Evolutionary conservation across 129 eudicot genomes (phyloP).

Genomic region (Artemisia tridentata): DNA sequence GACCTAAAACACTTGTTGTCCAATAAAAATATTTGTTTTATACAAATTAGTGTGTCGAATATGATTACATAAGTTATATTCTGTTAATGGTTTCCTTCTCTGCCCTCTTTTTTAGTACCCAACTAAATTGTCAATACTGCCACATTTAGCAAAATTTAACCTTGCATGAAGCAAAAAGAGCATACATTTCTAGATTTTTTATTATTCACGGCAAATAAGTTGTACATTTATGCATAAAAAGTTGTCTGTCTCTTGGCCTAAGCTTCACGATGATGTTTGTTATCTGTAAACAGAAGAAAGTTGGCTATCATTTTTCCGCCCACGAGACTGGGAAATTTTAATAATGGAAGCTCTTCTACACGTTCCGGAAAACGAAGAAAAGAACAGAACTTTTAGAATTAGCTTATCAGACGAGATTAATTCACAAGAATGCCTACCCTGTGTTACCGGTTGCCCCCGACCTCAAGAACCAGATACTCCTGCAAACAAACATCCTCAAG

Average conservation of each 20-base stretch:
- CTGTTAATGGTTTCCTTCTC: background rate
- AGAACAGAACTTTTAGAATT: constrained; percentile 62
- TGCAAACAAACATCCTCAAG: constrained; percentile 40
- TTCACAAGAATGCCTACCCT: constrained; percentile 45
- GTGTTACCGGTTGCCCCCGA: constrained; percentile 37
- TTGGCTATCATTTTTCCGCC: constrained; percentile 62
- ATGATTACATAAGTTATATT: background rate
- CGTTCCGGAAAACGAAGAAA: constrained; percentile 80
- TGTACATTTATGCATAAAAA: background rate
- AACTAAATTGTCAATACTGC: too few species aligned
- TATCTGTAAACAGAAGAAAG: constrained; percentile 47
- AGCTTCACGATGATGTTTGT: constrained; percentile 8
- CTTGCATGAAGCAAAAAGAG: too few species aligned
- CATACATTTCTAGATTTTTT: too few species aligned
- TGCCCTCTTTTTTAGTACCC: background rate
- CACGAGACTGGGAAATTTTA: constrained; percentile 83
- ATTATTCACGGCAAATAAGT: background rate
- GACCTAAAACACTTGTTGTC: background rate
- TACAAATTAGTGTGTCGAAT: background rate
- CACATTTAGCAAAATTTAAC: too few species aligned
- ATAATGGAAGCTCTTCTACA: constrained; percentile 92
- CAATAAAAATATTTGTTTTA: background rate
- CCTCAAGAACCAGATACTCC: constrained; percentile 38
- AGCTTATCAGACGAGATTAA: constrained; percentile 48
- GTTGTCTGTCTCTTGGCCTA: constrained; percentile 9